Base-by-base conservation (phyloP, 768 basidiomycete genomes). In the Cystobasidium onofrii region DNA sequence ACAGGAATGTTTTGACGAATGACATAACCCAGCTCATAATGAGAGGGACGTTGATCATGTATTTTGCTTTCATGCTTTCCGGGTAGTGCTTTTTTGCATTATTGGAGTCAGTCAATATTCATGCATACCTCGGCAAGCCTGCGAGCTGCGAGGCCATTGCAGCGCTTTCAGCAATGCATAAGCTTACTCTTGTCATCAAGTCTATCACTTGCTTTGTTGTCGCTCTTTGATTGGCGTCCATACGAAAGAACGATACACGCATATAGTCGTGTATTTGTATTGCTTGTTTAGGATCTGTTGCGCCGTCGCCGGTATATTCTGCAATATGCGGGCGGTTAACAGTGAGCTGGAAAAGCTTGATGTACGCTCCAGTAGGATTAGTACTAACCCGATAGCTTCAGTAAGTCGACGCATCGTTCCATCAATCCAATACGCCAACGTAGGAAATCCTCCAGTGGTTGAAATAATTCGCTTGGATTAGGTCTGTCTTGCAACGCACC, bases 241-340 rank as follows among this genome's bases (percentile, higher is more conserved):
- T 63, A 10, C 36, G 18, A 33, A 33, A 63, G 62, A 33, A 33
- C 12, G 18, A n/a, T n/a, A 33, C 31, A 29, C 33, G 36, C 62
- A 41, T 33, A 31, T 63, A 63, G 27, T 33, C 62, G 23, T 55
- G 62, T 9, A 63, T 41, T 23, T 63, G 62, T 20, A 63, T 36
- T 20, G 62, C 62, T 31, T 63, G 62, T 41, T 63, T 63, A 9
- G 62, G 18, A 31, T 63, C 62, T 20, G 23, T 29, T 6, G 23
- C 23, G 20, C 62, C 62, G 33, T 63, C 62, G 12, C 62, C 62
- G 20, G 62, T 63, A 31, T 63, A 63, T 7, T 55, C 54, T 55
- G 29, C n/a, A n/a, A n/a, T n/a, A n/a, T n/a, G n/a, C n/a, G n/a
- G n/a, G n/a, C n/a, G n/a, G n/a, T n/a, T n/a, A n/a, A n/a, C n/a